Evolutionary conservation across 306 rosid genomes (phyloP).

Genomic region (Begonia peltatifolia): DNA sequence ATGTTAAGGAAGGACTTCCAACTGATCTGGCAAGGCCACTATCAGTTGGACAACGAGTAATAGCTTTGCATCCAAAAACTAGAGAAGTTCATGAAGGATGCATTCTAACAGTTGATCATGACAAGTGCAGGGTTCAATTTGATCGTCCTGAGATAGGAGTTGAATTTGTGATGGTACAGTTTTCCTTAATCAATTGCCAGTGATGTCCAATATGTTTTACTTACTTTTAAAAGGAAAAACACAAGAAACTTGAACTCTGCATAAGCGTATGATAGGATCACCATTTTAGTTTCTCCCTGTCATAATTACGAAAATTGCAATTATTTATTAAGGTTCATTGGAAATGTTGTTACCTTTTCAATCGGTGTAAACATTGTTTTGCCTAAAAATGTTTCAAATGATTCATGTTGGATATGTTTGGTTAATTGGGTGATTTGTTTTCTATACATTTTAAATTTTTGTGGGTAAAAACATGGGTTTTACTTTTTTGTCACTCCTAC

Average conservation of each 20-base stretch:
- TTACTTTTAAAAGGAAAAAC: neutral
- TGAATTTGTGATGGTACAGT: slow-evolving; percentile 67
- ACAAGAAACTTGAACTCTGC: neutral
- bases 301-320: too few relatives aligned
- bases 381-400: too few relatives aligned
- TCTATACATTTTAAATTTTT: too few relatives aligned
- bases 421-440: too few relatives aligned
- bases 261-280: neutral
- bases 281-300: too few relatives aligned
- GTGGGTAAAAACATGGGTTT: too few relatives aligned
- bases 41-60: slow-evolving; percentile 78
- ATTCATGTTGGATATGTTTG: too few relatives aligned
- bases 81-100: slow-evolving; percentile 87
- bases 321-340: too few relatives aligned
- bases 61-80: slow-evolving; percentile 78
- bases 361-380: too few relatives aligned
- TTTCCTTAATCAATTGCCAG: slow-evolving; percentile 11
- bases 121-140: slow-evolving; percentile 80
- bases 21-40: slow-evolving; percentile 87
- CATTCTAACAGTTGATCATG: slow-evolving; percentile 82
- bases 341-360: too few relatives aligned
- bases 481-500: too few relatives aligned
- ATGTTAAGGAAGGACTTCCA: slow-evolving; percentile 75
- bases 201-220: neutral
- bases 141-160: slow-evolving; percentile 78